Evolutionary conservation across 2,329 filamentous ascomycete species (phyloP).

Genomic region (Mollisiaceae sp.): DNA sequence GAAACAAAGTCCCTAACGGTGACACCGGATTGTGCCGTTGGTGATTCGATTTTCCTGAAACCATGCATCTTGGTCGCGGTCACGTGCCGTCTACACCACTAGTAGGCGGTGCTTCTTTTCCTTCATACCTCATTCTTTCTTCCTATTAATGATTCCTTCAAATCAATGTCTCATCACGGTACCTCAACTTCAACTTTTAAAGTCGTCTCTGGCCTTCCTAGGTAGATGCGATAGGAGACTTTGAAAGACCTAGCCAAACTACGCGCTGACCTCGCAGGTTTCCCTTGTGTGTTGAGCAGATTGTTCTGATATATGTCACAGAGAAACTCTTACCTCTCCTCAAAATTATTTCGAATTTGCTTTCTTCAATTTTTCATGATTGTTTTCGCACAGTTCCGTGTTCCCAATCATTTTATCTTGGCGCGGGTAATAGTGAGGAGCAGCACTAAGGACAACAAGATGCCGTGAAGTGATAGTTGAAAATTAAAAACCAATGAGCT

Average conservation of each 20-base stretch:
- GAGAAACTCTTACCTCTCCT: background rate
- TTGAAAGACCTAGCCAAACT: too few species aligned
- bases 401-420: background rate
- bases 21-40: background rate
- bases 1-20: background rate
- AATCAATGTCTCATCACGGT: background rate
- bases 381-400: background rate
- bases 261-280: background rate
- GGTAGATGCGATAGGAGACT: too few species aligned
- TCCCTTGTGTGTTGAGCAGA: background rate
- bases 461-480: background rate
- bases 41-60: background rate
- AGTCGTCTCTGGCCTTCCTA: background rate
- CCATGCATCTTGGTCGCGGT: background rate
- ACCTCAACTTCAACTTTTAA: background rate
- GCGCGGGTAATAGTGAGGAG: background rate
- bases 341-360: background rate
- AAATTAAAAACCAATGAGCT: too few species aligned
- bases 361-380: background rate
- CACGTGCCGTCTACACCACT: background rate
- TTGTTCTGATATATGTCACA: background rate
- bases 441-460: too few species aligned
- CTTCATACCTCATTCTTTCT: background rate
- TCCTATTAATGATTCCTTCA: background rate
- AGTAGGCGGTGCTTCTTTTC: background rate